These are phyloP conservation scores for Pyrenochaeta sp. DNA, from an alignment of 2,329 filamentous ascomycete genomes.

Conservation along the genomic window DNA sequence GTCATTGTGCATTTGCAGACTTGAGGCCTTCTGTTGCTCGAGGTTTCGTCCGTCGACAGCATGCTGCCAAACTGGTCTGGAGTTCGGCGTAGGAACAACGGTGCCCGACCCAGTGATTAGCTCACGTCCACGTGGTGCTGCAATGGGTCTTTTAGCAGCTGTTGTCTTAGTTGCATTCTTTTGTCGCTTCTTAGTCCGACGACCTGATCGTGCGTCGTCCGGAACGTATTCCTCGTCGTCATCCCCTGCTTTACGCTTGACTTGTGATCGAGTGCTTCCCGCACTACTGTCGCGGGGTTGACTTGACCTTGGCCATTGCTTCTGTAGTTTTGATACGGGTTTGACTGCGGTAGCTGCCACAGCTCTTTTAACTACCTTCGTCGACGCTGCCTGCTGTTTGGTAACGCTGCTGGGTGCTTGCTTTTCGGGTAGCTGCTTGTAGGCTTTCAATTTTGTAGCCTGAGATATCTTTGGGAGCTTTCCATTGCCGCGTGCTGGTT, in stretches of 20 bases:
- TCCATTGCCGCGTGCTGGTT: conserved; percentile 10
- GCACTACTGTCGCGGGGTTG: background rate
- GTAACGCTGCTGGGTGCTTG: too few species aligned
- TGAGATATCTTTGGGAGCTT: conserved; percentile 25
- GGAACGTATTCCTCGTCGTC: conserved; percentile 19
- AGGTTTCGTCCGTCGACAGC: too few species aligned
- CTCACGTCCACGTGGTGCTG: too few species aligned
- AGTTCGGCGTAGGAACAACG: too few species aligned
- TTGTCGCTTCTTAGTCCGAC: too few species aligned
- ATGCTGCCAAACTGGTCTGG: too few species aligned
- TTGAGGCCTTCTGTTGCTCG: too few species aligned
- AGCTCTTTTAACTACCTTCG: background rate
- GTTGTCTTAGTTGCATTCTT: too few species aligned
- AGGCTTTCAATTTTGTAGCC: conserved; percentile 17
- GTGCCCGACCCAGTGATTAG: too few species aligned
- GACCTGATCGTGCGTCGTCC: conserved; percentile 1
- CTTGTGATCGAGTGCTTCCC: conserved; percentile 4
- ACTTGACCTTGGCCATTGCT: conserved; percentile 1
- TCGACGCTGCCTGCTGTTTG: conserved; percentile 1
- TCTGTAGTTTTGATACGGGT: conserved; percentile 1
- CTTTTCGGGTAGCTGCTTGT: conserved; percentile 9
- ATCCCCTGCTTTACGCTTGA: conserved; percentile 13
- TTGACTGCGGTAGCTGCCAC: background rate
- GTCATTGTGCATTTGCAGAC: conserved; percentile 2
- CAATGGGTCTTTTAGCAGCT: too few species aligned